Evolutionary conservation across 768 basidiomycete species (phyloP).

Genomic region (Paxillus ammoniavirescens): DNA sequence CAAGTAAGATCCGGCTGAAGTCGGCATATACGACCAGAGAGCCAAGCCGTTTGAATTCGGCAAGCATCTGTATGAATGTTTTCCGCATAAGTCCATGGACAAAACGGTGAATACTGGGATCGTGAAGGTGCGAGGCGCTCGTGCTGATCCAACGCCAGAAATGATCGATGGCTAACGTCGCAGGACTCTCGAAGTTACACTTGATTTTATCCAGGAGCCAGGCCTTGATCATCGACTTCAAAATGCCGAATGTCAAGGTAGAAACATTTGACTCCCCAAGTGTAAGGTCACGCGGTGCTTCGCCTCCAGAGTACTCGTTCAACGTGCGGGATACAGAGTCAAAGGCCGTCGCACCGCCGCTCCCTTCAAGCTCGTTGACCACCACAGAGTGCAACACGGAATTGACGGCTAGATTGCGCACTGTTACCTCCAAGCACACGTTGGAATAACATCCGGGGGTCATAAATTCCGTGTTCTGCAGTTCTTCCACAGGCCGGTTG

Average conservation of each 20-base stretch:
- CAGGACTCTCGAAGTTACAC: slow-evolving; percentile 61
- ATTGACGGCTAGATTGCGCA: slow-evolving; percentile 92
- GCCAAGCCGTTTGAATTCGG: slow-evolving; percentile 94
- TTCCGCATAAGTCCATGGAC: slow-evolving; percentile 96
- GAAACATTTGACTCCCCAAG: slow-evolving; percentile 91
- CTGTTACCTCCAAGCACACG: slow-evolving; percentile 85
- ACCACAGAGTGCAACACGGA: slow-evolving; percentile 91
- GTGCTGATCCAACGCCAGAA: slow-evolving; percentile 98
- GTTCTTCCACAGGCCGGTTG: slow-evolving; percentile 68
- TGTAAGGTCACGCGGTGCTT: slow-evolving; percentile 61
- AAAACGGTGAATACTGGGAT: slow-evolving; percentile 90
- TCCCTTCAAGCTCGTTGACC: slow-evolving; percentile 97
- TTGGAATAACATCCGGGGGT: slow-evolving; percentile 87
- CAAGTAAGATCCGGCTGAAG: slow-evolving; percentile 84
- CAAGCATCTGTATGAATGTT: slow-evolving; percentile 93
- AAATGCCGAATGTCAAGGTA: slow-evolving; percentile 76
- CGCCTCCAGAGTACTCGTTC: slow-evolving; percentile 77
- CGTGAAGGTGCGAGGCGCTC: slow-evolving; percentile 81
- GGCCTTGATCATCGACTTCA: slow-evolving; percentile 83
- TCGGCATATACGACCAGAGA: slow-evolving; percentile 93
- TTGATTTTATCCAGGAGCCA: slow-evolving; percentile 91
- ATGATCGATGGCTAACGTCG: slow-evolving; percentile 78
- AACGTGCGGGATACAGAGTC: slow-evolving; percentile 90
- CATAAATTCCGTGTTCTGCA: slow-evolving; percentile 81
- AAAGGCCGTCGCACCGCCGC: slow-evolving; percentile 89